These are phyloP conservation scores for Domatiomyces globalis DNA, from an alignment of 2,329 filamentous ascomycete species.

Conservation along the genomic window DNA sequence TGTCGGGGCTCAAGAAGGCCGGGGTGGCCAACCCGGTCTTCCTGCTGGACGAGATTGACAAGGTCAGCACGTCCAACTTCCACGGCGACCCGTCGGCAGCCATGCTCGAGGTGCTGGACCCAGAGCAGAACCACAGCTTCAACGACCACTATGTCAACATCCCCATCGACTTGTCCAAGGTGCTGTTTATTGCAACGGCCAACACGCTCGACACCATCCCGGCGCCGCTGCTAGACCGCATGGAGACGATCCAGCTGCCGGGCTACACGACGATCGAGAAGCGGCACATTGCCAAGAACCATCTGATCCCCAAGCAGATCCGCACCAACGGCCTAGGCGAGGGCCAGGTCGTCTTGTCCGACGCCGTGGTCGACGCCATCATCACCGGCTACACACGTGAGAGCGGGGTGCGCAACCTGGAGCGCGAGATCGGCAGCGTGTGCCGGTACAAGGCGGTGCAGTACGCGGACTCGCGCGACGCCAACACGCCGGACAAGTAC, in stretches of 20 bases:
- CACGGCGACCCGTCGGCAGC: conserved; percentile 93
- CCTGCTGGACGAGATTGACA: conserved; percentile 94
- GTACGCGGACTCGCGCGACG: conserved; percentile 78
- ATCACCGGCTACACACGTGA: conserved; percentile 95
- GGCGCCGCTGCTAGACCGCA: conserved; percentile 80
- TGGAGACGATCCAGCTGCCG: conserved; percentile 88
- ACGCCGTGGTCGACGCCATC: conserved; percentile 82
- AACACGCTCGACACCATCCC: conserved; percentile 93
- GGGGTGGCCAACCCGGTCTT: conserved; percentile 92
- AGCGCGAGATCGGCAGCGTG: conserved; percentile 87
- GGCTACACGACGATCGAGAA: conserved; percentile 98
- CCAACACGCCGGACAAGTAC: conserved; percentile 48
- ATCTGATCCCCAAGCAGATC: conserved; percentile 94
- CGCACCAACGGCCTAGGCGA: conserved; percentile 70
- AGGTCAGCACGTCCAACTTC: conserved; percentile 78
- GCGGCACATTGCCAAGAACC: conserved; percentile 79
- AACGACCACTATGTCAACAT: conserved; percentile 94
- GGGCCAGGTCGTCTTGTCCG: conserved; percentile 60
- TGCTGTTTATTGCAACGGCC: conserved; percentile 93
- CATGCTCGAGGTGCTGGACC: conserved; percentile 95
- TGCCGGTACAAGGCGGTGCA: conserved; percentile 93
- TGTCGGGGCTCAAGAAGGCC: conserved; percentile 87
- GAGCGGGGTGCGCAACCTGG: conserved; percentile 86
- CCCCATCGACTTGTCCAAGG: conserved; percentile 87
- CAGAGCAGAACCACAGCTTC: conserved; percentile 91